A percentile compares a stretch with the other conserved stretches of the same genome.
phyloP scores from a whole-genome alignment of 202 grass and related monocot genomes.

The Saccharum hybrid region DNA sequence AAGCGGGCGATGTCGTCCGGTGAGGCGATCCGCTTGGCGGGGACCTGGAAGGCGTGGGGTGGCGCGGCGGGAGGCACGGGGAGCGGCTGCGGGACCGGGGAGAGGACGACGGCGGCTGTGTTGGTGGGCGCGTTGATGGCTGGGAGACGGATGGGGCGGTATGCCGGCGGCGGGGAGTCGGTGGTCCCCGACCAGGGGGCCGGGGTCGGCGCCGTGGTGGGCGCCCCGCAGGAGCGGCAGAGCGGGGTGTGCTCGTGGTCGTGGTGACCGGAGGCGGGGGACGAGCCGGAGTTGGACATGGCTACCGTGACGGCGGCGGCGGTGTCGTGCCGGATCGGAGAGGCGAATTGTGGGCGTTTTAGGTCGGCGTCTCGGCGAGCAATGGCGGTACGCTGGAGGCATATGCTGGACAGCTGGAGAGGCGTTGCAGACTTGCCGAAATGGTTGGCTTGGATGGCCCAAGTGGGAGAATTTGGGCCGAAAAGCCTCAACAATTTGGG shows the following conservation, averaged over 20 bases:
- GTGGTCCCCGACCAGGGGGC: slow-evolving; percentile 51
- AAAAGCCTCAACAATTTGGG: background rate
- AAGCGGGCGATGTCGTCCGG: slow-evolving; percentile 67
- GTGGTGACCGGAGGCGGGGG: background rate
- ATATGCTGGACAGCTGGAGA: slow-evolving; percentile 35
- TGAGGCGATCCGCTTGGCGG: slow-evolving; percentile 68
- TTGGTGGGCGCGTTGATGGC: slow-evolving; percentile 88
- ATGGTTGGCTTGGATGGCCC: slow-evolving; percentile 8
- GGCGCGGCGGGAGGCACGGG: slow-evolving; percentile 55
- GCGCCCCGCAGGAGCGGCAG: slow-evolving; percentile 69
- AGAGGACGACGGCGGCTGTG: slow-evolving; percentile 77
- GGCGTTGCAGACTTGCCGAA: background rate
- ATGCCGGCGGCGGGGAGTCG: slow-evolving; percentile 80
- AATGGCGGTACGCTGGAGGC: too few species aligned
- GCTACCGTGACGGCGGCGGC: slow-evolving; percentile 35
- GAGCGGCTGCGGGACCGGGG: slow-evolving; percentile 75
- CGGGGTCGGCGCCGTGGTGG: slow-evolving; percentile 42
- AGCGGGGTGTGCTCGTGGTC: slow-evolving; percentile 46
- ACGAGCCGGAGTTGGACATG: slow-evolving; percentile 56
- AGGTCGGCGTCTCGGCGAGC: slow-evolving; percentile 28
- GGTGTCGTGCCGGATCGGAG: slow-evolving; percentile 43
- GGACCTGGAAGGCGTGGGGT: slow-evolving; percentile 65
- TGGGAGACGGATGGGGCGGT: slow-evolving; percentile 87
- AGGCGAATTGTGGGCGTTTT: background rate
- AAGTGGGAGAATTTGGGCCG: background rate